Evolutionary conservation across 345 rosid genomes (phyloP).

Genomic region (Dipteronia dyeriana): DNA sequence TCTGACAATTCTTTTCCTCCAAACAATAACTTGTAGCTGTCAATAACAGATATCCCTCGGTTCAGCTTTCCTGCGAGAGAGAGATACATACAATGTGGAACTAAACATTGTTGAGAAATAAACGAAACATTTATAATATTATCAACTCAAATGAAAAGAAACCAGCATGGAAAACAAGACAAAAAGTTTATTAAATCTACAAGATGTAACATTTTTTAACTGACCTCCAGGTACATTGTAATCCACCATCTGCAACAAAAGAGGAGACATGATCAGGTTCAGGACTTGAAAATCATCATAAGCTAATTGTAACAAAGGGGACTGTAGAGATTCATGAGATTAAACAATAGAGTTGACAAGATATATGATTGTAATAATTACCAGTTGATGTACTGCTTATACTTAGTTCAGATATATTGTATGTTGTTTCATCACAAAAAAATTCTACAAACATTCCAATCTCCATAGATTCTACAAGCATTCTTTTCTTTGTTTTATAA

Average conservation of each 20-base stretch:
- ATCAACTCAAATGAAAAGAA: background rate
- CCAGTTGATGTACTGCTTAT: too few relatives aligned
- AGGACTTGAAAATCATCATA: conserved; percentile 10
- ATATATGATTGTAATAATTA: too few relatives aligned
- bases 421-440: too few relatives aligned
- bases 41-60: conserved; percentile 80
- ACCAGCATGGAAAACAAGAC: background rate
- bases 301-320: too few relatives aligned
- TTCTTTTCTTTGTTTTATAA: too few relatives aligned
- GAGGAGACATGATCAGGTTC: conserved; percentile 14
- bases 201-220: too few relatives aligned
- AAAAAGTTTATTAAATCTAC: background rate
- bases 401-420: too few relatives aligned
- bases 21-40: conserved; percentile 36
- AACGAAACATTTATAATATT: background rate
- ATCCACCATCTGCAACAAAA: conserved; percentile 74
- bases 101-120: too few relatives aligned
- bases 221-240: conserved; percentile 92
- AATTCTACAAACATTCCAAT: too few relatives aligned
- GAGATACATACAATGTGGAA: conserved; percentile 6
- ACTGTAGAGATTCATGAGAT: too few relatives aligned
- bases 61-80: conserved; percentile 71
- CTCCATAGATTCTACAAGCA: too few relatives aligned
- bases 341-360: too few relatives aligned
- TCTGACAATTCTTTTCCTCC: conserved; percentile 34